phyloP scores from a whole-genome alignment of 1,284 basidiomycete genomes.

The Cutaneotrichosporon sp. region DNA sequence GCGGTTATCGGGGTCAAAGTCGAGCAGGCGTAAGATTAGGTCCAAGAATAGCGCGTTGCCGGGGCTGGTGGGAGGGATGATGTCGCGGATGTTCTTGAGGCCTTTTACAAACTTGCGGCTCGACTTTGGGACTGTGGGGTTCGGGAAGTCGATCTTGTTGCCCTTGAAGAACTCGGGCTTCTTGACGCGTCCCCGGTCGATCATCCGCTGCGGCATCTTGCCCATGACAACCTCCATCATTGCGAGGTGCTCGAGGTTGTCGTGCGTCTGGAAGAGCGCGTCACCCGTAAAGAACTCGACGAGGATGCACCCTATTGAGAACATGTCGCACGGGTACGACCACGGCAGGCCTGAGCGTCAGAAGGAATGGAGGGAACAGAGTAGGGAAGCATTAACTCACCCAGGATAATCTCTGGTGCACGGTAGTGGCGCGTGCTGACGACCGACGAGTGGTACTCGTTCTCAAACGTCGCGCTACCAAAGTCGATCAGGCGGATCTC shows the following conservation, averaged over 20 bases:
- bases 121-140: conserved; percentile 77
- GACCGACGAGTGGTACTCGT: conserved; percentile 97
- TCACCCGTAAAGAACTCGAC: conserved; percentile 98
- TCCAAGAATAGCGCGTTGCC: conserved; percentile 71
- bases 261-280: conserved; percentile 97
- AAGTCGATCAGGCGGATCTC: conserved; percentile 98
- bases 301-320: conserved; percentile 97
- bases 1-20: conserved; percentile 85
- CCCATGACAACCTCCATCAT: conserved; percentile 99
- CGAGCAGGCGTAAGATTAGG: conserved; percentile 79
- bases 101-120: conserved; percentile 91
- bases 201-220: conserved; percentile 83
- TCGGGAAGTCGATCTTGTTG: conserved; percentile 84
- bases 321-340: conserved; percentile 98
- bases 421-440: conserved; percentile 98
- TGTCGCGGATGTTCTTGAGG: conserved; percentile 75
- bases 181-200: conserved; percentile 61
- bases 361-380: not conserved
- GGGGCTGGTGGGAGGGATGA: conserved; percentile 70
- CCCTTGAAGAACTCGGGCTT: conserved; percentile 89
- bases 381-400: conserved; percentile 56
- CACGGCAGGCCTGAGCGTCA: conserved; percentile 75
- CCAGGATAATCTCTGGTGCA: conserved; percentile 97
- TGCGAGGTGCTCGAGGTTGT: conserved; percentile 97
- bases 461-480: conserved; percentile 92